These are phyloP conservation scores for Neurospora tetrasperma DNA, from an alignment of 495 filamentous ascomycete species.

Conservation along the genomic window DNA sequence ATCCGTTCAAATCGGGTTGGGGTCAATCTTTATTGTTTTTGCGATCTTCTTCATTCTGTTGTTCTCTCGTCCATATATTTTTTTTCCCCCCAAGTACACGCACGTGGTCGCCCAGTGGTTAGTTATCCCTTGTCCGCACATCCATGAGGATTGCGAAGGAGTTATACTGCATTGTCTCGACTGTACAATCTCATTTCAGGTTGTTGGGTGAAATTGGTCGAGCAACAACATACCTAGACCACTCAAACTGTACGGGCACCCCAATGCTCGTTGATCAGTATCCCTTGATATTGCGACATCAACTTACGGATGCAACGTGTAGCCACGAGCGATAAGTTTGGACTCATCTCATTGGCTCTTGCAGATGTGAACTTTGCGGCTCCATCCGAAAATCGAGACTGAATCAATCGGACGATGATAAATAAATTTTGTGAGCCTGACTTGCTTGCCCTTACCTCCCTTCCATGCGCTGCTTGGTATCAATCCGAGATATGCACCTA, in stretches of 20 bases:
- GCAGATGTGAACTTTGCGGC: neutral
- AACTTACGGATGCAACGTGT: neutral
- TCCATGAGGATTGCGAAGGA: neutral
- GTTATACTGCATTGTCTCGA: neutral
- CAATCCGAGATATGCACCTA: neutral
- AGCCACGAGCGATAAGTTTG: neutral
- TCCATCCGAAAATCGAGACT: no score
- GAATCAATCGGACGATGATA: neutral
- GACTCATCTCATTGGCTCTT: neutral
- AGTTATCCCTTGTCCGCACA: neutral
- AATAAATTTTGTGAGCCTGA: neutral
- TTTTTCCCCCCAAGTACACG: neutral
- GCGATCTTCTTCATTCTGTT: neutral
- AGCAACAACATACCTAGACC: neutral
- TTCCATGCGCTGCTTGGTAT: neutral
- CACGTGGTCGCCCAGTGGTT: neutral
- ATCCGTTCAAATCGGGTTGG: constrained; percentile 17
- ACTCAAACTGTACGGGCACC: neutral
- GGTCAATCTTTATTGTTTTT: neutral
- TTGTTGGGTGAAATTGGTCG: neutral
- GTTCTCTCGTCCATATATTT: neutral
- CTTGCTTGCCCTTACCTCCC: neutral
- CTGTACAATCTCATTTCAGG: neutral
- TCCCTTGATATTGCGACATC: neutral
- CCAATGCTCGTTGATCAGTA: neutral